Conservation (phyloP, 345 rosid species). For the Eucalyptus grandis region DNA sequence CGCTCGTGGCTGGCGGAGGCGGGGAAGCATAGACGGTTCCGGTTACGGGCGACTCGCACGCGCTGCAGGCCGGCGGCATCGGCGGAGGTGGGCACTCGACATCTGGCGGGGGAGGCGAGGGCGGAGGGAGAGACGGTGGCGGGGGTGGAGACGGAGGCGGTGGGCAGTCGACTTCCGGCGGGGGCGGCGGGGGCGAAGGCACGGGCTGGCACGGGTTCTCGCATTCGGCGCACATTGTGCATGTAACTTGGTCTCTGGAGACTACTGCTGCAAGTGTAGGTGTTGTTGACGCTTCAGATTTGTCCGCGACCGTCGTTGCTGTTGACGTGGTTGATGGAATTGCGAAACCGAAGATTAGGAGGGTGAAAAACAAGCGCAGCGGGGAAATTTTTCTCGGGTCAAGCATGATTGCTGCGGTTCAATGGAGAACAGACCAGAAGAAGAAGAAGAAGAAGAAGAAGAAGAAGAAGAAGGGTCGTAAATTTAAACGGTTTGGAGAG, state of each 20-base stretch:
- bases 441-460: not conserved
- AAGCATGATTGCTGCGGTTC: not conserved
- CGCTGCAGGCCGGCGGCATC: not conserved
- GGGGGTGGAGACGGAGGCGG: constrained; percentile 13
- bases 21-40: constrained; percentile 9
- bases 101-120: not conserved
- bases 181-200: constrained; percentile 17
- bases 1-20: not conserved
- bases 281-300: not conserved
- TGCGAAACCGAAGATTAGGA: not conserved
- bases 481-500: not conserved
- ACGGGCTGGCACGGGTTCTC: constrained; percentile 12
- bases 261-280: not conserved
- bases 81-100: not conserved
- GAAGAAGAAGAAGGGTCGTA: not conserved
- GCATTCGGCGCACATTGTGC: constrained; percentile 25
- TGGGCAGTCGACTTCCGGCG: not conserved
- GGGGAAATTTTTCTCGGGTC: not conserved
- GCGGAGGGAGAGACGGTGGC: not conserved
- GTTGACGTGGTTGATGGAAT: not conserved
- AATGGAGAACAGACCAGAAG: not conserved
- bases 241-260: constrained; percentile 7
- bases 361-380: not conserved
- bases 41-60: not conserved
- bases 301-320: not conserved